Evolutionary conservation across 2,329 filamentous ascomycete species (phyloP), one percentile per base, ranked within the genome.

Genomic region (Talaromyces marneffei): DNA sequence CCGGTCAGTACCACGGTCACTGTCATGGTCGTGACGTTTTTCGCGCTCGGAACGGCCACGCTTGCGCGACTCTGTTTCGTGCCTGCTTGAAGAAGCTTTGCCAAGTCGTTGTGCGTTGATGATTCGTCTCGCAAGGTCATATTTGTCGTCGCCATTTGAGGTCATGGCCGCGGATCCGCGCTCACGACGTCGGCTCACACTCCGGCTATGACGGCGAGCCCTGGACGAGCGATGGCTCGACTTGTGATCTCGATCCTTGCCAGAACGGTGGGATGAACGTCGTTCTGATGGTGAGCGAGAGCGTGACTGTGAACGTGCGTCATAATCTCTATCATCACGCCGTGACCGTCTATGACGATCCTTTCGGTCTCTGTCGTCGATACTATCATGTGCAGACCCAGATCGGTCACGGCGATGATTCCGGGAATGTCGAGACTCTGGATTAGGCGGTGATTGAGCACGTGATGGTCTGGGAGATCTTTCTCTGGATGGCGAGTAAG

Each of bases 281-380:
- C 80, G 79, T 4, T 83, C 83, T 2, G 88, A 90, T 61, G 87
- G 80, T 0, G 85, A 85, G 52, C 86, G 82, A 0, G 87, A 86
- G 56, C 83, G 82, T 76, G 66, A 80, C 31, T 18, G 52, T 69
- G 65, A 79, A 65, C 18, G 59, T 59, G 23, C 61, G 31, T 16
- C 60, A 48, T 3, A 35, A 48, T 55, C 55, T 80, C 78, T 18
- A 82, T 82, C 53, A 82, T 80, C 16, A 29, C 67, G 68, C 55
- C 67, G 70, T 12, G 66, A 59, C 1, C 58, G 60, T 59, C 60
- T 37, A 40, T 57, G 59, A 12, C 53, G 50, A 23, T 57, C 53
- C n/a, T 50, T 61, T 33, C 53, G 59, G 7, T 67, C 61, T 79
- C 58, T 63, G 68, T 54, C 67, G 65, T 25, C 62, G 61, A 35